These are phyloP conservation scores for Penicillium freii DNA, from an alignment of 2,329 filamentous ascomycete species.

Conservation along the genomic window DNA sequence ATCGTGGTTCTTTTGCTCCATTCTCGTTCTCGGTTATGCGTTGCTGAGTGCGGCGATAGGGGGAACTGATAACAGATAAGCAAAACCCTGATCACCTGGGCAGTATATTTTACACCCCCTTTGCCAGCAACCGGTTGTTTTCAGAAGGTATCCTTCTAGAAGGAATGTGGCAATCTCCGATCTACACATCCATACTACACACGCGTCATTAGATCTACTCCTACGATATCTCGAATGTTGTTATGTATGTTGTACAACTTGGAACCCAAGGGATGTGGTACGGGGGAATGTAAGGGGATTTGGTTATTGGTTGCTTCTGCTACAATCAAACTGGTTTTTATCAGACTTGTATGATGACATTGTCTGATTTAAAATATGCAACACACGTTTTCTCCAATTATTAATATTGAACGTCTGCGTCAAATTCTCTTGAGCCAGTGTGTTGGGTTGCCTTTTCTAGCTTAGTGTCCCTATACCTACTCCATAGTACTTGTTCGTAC, in stretches of 20 bases:
- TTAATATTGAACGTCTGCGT: too few relatives aligned
- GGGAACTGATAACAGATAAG: conserved; percentile 2
- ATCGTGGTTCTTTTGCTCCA: neutral
- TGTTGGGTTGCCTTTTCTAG: too few relatives aligned
- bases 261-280: neutral
- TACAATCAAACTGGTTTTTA: neutral
- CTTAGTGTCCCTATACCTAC: too few relatives aligned
- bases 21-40: neutral
- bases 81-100: neutral
- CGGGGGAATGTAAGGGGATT: neutral
- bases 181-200: neutral
- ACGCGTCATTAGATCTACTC: neutral
- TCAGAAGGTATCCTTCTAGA: conserved; percentile 3
- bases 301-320: neutral
- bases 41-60: neutral
- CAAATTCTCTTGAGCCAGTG: too few relatives aligned
- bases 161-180: neutral
- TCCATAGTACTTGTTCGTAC: too few relatives aligned
- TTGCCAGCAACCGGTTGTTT: neutral
- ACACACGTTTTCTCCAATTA: neutral
- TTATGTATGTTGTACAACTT: neutral
- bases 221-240: neutral
- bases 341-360: neutral
- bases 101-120: neutral
- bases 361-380: neutral